phyloP scores from a whole-genome alignment of 768 basidiomycete species.

The Pleurotus citrinopileatus region DNA sequence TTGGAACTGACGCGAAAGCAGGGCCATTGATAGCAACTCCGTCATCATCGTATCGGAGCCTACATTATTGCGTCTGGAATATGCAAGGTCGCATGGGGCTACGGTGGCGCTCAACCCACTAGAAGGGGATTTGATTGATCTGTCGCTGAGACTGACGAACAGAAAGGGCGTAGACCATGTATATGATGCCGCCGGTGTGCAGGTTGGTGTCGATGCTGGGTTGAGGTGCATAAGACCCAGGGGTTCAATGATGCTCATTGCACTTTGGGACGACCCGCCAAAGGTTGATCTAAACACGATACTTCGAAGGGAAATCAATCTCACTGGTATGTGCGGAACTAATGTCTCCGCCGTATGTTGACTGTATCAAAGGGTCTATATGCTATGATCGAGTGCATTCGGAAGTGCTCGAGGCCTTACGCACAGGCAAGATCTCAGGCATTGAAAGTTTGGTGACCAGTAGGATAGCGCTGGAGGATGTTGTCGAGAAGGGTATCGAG shows the following conservation, averaged over 20 bases:
- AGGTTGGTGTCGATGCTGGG: constrained; percentile 33
- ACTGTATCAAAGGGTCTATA: constrained; percentile 28
- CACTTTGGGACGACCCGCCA: constrained; percentile 37
- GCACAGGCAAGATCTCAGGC: constrained; percentile 32
- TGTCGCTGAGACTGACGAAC: constrained; percentile 23
- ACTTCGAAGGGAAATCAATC: constrained; percentile 32
- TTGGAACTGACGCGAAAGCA: constrained; percentile 8
- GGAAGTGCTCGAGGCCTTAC: constrained; percentile 36
- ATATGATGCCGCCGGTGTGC: constrained; percentile 45
- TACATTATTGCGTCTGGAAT: constrained; percentile 30
- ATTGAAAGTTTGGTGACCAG: constrained; percentile 42
- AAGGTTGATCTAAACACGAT: constrained; percentile 34
- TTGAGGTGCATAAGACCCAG: constrained; percentile 32
- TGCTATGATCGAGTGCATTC: constrained; percentile 38
- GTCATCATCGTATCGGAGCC: constrained; percentile 40
- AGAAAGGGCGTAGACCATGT: constrained; percentile 39
- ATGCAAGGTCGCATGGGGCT: constrained; percentile 35
- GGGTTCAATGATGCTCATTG: constrained; percentile 39
- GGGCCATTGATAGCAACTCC: constrained; percentile 24
- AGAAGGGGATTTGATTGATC: constrained; percentile 21
- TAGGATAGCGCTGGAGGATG: constrained; percentile 36
- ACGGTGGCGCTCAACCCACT: constrained; percentile 34
- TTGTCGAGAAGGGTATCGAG: constrained; percentile 41
- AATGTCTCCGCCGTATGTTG: not conserved
- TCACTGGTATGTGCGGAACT: constrained; percentile 30